Base-by-base conservation (phyloP, 192 early-diverging fungal genomes). In the Backusella macrospora region DNA sequence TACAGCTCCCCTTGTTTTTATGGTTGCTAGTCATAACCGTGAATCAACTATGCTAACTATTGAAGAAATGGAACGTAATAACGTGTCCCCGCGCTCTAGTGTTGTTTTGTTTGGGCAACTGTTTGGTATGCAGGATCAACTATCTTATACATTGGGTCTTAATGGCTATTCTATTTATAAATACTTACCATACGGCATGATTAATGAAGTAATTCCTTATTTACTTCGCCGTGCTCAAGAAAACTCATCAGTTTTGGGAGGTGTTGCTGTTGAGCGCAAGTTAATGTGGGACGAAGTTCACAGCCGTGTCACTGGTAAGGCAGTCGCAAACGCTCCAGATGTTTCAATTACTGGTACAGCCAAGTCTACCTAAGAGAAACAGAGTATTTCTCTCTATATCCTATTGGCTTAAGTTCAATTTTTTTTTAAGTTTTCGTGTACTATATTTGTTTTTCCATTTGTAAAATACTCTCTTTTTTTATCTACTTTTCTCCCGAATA, bases 201-300 rank as follows among this genome's bases (percentile, higher is more conserved):
- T 99, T 45, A 84, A 90, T n/a, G 93, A 96, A 68, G 92, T 95
- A 44, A 94, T 98, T 77, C 96, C 97, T 5, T 99, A 96, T 78
- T 83, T 99, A 66, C 84, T 96, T 46, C 92, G 97, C 39, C 90
- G 97, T 29, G 97, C 95, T 40, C 93, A 95, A 84, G 97, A 99
- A 81, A 99, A 99, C 86, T 88, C 90, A 8, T 86, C 92, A 29
- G 87, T 98, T 2, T 78, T 96, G 45, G 88, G 86, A 13, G 88
- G 89, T 38, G 88, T 89, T 66, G 68, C 75, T 37, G 65, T 77
- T 34, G 92, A 94, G 79, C 86, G 87, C n/a, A 64, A 73, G 12
- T 38, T 84, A 47, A 74, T 92, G 68, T 86, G 88, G 85, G 78
- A 82, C 47, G 92, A 94, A 78, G 71, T 92, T 71, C 80, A 77